Base-by-base conservation (phyloP, 148 eudicot genomes). In the Rhododendron williamsianum region DNA sequence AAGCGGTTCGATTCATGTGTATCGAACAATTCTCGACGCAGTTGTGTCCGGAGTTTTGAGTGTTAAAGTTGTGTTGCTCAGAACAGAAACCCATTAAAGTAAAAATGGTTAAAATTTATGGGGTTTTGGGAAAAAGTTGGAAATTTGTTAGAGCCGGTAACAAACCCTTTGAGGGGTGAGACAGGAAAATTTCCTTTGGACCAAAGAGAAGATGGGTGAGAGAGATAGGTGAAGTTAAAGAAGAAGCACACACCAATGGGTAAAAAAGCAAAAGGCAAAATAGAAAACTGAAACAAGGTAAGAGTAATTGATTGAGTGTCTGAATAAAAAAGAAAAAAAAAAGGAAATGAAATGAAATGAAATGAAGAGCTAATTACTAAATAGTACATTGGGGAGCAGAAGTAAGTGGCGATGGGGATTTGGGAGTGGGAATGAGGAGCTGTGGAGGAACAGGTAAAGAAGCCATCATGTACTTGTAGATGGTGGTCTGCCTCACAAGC, bases 391-490 rank as follows among this genome's bases (percentile, higher is more conserved):
- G 89, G 56, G 89, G 87, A 82, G 73, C 12, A 82, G 63, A 9
- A 46, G 85, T 41, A 82, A 60, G 25, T n/a, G 43, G 80, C 25
- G 86, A 38, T 52, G 88, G 83, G 87, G 78, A 9, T 78, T 80
- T 82, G 72, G 91, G 38, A 60, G 89, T 84, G 11, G 93, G 91
- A 15, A 87, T 18, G 41, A 95, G 91, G 56, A 95, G 95, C 36
- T 93, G 89, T 84, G 91, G 89, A 80, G 98, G 98, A 78, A 94
- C 94, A 60, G 97, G 95, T 46, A 89, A 80, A 13, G 93, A 93
- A 43, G 95, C 90, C 92, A 91, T 90, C 87, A 95, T 93, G 90
- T 94, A 94, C 90, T 91, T 93, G 91, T 80, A 94, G 63, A 95
- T 94, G 74, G 88, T 83, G 25, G 89, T 91, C 88, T 95, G 98